Percentiles rank a stretch among this genome's conserved stretches.
Evolutionary conservation across 2,329 filamentous ascomycete genomes (phyloP).

Genomic region (Ceratocystis destructans): DNA sequence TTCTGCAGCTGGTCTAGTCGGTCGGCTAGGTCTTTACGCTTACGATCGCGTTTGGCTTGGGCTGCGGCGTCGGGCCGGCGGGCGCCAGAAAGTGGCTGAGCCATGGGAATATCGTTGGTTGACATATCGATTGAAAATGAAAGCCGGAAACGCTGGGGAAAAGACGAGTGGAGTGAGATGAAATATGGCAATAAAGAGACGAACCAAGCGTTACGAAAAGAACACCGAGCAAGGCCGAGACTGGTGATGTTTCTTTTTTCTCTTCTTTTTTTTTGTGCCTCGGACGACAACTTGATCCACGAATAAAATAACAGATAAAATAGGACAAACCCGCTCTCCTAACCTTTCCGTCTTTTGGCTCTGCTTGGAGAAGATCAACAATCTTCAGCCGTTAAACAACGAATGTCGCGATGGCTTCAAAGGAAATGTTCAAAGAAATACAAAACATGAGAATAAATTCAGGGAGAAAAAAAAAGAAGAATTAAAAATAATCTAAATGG

Average conservation of each 20-base stretch:
- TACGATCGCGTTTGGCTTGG: constrained; percentile 81
- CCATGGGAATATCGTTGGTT: constrained; percentile 26
- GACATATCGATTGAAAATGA: constrained; percentile 26
- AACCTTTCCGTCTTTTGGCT: too few relatives aligned
- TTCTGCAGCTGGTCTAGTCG: constrained; percentile 62
- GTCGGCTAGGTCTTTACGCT: constrained; percentile 69
- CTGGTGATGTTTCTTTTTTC: background rate
- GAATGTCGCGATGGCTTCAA: background rate
- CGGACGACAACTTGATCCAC: too few relatives aligned
- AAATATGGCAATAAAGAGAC: background rate
- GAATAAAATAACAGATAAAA: background rate
- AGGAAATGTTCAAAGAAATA: background rate
- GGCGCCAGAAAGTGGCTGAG: constrained; percentile 21
- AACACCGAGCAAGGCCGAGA: background rate
- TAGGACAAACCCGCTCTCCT: background rate
- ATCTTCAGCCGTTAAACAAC: background rate
- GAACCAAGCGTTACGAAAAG: background rate
- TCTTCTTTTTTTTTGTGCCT: too few relatives aligned
- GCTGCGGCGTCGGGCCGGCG: constrained; percentile 29
- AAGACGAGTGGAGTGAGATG: background rate
- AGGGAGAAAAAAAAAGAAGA: background rate
- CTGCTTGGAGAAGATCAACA: too few relatives aligned
- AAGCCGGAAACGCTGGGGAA: background rate
- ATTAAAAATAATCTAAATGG: background rate
- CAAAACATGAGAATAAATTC: background rate